Conservation (phyloP, 805 yeast genomes). For the Nakazawaea ernobii region DNA sequence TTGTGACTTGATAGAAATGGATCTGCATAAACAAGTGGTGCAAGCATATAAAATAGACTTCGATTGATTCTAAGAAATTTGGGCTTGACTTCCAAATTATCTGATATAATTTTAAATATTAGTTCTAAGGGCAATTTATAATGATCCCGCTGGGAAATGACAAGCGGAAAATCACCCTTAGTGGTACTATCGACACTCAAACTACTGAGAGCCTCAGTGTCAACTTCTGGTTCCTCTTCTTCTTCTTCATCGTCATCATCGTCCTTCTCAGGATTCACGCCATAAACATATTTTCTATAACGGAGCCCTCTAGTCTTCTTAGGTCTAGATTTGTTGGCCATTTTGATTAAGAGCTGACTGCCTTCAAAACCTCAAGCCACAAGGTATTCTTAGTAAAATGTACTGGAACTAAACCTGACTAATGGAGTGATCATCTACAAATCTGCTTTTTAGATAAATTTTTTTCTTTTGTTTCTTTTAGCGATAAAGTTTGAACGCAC, state of each 20-base stretch:
- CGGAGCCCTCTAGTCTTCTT: slow-evolving; percentile 71
- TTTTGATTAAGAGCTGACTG: slow-evolving; percentile 20
- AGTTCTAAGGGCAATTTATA: slow-evolving; percentile 21
- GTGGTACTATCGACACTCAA: background rate
- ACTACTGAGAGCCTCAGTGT: background rate
- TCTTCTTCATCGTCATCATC: slow-evolving; percentile 25
- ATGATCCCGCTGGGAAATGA: slow-evolving; percentile 15
- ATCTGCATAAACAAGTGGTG: slow-evolving; percentile 58
- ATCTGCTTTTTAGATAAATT: no score
- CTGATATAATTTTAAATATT: slow-evolving; percentile 45
- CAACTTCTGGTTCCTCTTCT: slow-evolving; percentile 19
- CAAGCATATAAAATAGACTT: slow-evolving; percentile 50
- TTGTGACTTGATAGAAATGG: slow-evolving; percentile 66
- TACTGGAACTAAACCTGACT: no score
- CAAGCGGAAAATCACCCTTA: background rate
- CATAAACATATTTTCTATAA: slow-evolving; percentile 67
- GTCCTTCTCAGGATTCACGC: slow-evolving; percentile 26
- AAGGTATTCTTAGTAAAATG: background rate
- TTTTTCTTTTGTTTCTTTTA: no score
- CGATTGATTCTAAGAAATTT: slow-evolving; percentile 56
- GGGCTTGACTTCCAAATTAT: slow-evolving; percentile 28
- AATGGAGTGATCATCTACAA: no score
- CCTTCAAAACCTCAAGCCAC: background rate
- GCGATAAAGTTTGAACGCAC: background rate
- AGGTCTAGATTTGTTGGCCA: slow-evolving; percentile 88